These are phyloP conservation scores for Plantago ovata DNA, from an alignment of 257 asterid genomes.

Conservation along the genomic window DNA sequence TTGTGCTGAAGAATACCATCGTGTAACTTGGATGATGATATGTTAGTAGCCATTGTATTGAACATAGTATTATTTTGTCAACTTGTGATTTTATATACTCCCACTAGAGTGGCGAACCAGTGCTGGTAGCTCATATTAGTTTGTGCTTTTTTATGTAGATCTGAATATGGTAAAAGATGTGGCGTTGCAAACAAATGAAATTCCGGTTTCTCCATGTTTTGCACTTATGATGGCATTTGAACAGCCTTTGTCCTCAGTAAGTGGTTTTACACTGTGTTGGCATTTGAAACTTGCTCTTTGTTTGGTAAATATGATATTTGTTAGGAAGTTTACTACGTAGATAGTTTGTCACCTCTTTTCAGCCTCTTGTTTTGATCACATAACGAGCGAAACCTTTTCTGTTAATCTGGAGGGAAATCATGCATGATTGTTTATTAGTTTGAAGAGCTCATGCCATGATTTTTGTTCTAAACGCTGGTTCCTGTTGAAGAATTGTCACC, in stretches of 20 bases:
- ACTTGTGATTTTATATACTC: too few species aligned
- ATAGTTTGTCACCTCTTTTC: background rate
- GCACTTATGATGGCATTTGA: conserved; percentile 87
- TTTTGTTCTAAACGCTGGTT: conserved; percentile 7
- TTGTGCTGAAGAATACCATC: too few species aligned
- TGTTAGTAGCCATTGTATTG: too few species aligned
- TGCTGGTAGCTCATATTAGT: background rate
- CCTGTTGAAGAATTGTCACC: conserved; percentile 1
- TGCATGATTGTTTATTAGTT: background rate
- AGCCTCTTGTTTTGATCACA: background rate
- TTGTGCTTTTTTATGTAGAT: conserved; percentile 35
- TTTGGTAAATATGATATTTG: conserved; percentile 35
- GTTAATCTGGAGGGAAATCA: background rate
- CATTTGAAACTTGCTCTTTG: conserved; percentile 62
- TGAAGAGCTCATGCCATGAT: conserved; percentile 7
- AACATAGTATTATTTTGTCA: too few species aligned
- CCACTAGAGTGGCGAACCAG: too few species aligned
- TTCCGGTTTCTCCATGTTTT: conserved; percentile 63
- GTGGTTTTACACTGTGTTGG: conserved; percentile 24
- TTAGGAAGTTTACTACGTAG: too few species aligned
- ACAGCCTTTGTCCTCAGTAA: conserved; percentile 66
- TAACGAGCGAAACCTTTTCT: background rate
- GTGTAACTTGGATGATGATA: too few species aligned
- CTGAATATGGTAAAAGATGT: conserved; percentile 40
- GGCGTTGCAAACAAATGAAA: conserved; percentile 52